A percentile compares a stretch with the other conserved stretches of the same genome.
Evolutionary conservation across 1,284 basidiomycete species (phyloP).

Genomic region (Sanghuangporus weigelae): DNA sequence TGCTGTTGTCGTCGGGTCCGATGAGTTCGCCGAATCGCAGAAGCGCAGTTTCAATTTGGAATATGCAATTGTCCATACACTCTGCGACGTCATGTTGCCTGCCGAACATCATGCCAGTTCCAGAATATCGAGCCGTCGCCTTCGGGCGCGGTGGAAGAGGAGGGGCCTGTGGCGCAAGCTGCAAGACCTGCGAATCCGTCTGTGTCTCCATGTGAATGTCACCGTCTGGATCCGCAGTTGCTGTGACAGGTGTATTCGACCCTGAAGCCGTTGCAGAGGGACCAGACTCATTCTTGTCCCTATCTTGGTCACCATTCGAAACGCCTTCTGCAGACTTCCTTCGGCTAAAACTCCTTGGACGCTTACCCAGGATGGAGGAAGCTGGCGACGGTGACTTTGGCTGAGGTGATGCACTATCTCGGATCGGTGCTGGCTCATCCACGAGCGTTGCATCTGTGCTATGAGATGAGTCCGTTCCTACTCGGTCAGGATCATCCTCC

Average conservation of each 20-base stretch:
- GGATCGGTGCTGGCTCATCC: conserved; percentile 46
- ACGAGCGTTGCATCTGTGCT: conserved; percentile 82
- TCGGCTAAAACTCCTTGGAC: conserved; percentile 43
- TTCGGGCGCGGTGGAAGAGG: conserved; percentile 58
- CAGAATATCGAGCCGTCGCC: conserved; percentile 40
- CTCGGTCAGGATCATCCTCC: conserved; percentile 69
- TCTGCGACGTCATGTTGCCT: conserved; percentile 97
- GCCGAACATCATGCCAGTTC: conserved; percentile 90
- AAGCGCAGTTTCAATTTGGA: conserved; percentile 93
- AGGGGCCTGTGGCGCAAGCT: conserved; percentile 39
- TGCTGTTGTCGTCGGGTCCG: conserved; percentile 42
- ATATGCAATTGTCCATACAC: conserved; percentile 98
- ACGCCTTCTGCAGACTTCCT: conserved; percentile 35
- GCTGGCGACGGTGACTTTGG: conserved; percentile 21
- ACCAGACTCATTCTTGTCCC: conserved; percentile 45
- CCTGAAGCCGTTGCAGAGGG: conserved; percentile 35
- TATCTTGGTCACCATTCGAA: conserved; percentile 29
- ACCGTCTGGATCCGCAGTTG: conserved; percentile 25
- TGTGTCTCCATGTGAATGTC: conserved; percentile 43
- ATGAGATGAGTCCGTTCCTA: conserved; percentile 73
- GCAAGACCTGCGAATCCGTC: conserved; percentile 12
- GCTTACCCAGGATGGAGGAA: conserved; percentile 71
- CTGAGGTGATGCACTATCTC: conserved; percentile 14
- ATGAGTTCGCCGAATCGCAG: conserved; percentile 67
- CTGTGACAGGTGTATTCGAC: conserved; percentile 15